Conservation (phyloP, 208 protist species). For the Wallacemonas sp. region DNA sequence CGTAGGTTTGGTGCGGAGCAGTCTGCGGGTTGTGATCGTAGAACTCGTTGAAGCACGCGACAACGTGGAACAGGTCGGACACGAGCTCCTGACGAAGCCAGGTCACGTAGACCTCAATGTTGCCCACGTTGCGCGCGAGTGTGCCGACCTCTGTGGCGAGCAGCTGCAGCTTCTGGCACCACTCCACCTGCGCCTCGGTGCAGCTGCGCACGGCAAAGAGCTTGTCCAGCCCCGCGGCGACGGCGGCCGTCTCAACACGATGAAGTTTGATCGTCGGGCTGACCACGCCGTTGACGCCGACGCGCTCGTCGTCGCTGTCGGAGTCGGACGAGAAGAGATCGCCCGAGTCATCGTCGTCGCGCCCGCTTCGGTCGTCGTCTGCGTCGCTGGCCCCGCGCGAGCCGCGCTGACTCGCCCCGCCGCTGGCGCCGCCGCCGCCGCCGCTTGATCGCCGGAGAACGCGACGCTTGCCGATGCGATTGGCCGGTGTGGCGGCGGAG, state of each 20-base stretch:
- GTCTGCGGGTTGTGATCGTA: constrained; percentile 59
- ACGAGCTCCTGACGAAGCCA: constrained; percentile 85
- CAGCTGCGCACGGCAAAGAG: constrained; percentile 63
- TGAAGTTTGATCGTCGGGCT: constrained; percentile 45
- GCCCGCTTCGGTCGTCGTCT: constrained; percentile 13
- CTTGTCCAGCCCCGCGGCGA: constrained; percentile 70
- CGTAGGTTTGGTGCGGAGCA: constrained; percentile 67
- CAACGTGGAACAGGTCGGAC: constrained; percentile 75
- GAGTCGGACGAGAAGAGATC: constrained; percentile 14
- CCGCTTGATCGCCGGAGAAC: not conserved
- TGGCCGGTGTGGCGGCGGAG: not conserved
- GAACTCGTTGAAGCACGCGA: constrained; percentile 77
- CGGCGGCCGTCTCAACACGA: constrained; percentile 59
- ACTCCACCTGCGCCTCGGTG: constrained; percentile 85
- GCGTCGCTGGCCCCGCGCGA: constrained; percentile 3
- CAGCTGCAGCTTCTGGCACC: constrained; percentile 68
- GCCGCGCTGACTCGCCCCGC: no score
- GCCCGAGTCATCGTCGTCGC: constrained; percentile 18
- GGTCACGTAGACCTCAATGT: constrained; percentile 69
- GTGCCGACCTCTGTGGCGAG: constrained; percentile 65
- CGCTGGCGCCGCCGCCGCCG: not conserved
- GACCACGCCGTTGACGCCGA: constrained; percentile 18
- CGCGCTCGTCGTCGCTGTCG: constrained; percentile 20
- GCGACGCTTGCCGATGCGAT: constrained; percentile 1
- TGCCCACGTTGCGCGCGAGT: constrained; percentile 45